phyloP scores from a whole-genome alignment of 31 red algal species.

The Asparagopsis taxiformis region DNA sequence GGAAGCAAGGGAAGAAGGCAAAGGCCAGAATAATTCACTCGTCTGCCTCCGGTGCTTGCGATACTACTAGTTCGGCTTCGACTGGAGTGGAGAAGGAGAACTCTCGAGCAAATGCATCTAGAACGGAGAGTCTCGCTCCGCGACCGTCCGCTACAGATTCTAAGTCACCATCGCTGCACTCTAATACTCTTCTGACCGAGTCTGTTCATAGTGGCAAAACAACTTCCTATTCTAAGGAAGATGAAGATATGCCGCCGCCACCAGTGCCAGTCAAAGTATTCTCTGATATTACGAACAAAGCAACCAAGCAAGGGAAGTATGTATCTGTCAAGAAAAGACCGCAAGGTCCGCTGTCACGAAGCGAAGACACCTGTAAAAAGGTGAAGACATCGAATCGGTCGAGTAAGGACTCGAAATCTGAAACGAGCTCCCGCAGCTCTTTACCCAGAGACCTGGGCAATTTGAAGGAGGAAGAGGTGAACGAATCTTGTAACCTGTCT shows the following conservation, averaged over 20 bases:
- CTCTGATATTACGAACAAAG: conserved; percentile 18
- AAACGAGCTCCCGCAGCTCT: not conserved
- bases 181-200: not conserved
- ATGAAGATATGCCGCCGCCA: not conserved
- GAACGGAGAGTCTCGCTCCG: not conserved
- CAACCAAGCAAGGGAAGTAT: not conserved
- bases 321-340: conserved; percentile 18
- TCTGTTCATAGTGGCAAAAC: not conserved
- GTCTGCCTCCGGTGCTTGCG: conserved; percentile 8
- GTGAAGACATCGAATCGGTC: not conserved
- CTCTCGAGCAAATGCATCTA: not conserved
- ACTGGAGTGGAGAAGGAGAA: conserved; percentile 10
- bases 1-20: conserved; percentile 55
- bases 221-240: not conserved
- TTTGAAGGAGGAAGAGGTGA: not conserved
- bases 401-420: not conserved
- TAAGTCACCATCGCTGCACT: not conserved
- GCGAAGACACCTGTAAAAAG: not conserved
- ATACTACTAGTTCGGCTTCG: conserved; percentile 7
- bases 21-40: conserved; percentile 17
- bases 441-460: not conserved
- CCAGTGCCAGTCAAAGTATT: not conserved
- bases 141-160: not conserved
- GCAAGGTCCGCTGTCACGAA: not conserved
- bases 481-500: not conserved